Conservation (phyloP, 2,329 filamentous ascomycete species). For the Proliferodiscus dingleyae region DNA sequence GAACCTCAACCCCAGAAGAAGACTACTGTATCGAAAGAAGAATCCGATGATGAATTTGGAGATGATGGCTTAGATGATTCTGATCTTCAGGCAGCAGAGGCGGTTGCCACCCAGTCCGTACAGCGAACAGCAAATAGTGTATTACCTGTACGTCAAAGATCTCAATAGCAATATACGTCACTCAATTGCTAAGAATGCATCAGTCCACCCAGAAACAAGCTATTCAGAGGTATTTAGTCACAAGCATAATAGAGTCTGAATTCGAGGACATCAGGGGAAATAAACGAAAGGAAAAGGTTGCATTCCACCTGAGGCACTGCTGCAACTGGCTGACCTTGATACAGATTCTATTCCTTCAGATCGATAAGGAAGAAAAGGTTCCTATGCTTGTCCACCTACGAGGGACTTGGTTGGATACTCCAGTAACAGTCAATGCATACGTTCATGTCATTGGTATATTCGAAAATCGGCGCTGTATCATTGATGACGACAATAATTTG, state of each 20-base stretch:
- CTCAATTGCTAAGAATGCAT: constrained; percentile 56
- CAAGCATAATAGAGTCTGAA: constrained; percentile 63
- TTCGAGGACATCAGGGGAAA: constrained; percentile 62
- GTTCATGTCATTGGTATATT: constrained; percentile 85
- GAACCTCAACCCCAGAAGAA: background rate
- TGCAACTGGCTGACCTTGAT: constrained; percentile 8
- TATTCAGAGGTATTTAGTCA: constrained; percentile 84
- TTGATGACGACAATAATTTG: constrained; percentile 79
- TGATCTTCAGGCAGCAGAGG: constrained; percentile 74
- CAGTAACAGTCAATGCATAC: constrained; percentile 67
- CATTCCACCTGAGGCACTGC: constrained; percentile 9
- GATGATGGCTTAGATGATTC: constrained; percentile 55
- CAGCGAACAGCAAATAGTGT: constrained; percentile 31
- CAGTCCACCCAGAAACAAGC: constrained; percentile 66
- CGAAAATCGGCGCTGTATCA: constrained; percentile 67
- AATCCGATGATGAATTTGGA: constrained; percentile 70
- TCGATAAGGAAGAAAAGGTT: constrained; percentile 62
- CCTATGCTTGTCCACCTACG: constrained; percentile 72
- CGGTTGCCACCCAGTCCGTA: constrained; percentile 64
- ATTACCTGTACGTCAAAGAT: constrained; percentile 49
- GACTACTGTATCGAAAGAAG: constrained; percentile 33
- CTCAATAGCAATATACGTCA: constrained; percentile 27
- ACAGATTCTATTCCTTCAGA: constrained; percentile 75
- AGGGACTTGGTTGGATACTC: constrained; percentile 81
- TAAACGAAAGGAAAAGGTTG: constrained; percentile 66